phyloP scores from a whole-genome alignment of 1,284 basidiomycete genomes.

The Tremellales sp. region DNA sequence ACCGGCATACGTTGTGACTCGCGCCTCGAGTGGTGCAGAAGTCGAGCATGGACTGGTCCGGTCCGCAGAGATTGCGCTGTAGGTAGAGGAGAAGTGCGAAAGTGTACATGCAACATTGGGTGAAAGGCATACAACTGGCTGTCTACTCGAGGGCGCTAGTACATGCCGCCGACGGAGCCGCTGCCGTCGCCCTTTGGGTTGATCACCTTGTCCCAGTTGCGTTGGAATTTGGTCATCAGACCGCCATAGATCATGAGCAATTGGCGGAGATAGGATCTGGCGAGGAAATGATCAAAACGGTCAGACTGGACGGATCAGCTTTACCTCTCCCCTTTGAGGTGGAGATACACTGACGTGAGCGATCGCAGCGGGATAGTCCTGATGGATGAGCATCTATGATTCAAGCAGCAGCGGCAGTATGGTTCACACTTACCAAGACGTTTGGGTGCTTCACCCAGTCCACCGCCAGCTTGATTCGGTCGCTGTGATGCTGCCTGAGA shows the following conservation, averaged over 20 bases:
- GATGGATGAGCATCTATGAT: too few relatives aligned
- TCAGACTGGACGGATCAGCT: too few relatives aligned
- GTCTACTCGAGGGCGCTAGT: too few relatives aligned
- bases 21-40: too few relatives aligned
- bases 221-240: slow-evolving; percentile 26
- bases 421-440: neutral
- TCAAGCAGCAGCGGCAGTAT: too few relatives aligned
- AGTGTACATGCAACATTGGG: too few relatives aligned
- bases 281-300: slow-evolving; percentile 25
- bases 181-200: slow-evolving; percentile 27
- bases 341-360: neutral
- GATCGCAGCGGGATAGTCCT: neutral
- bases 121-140: too few relatives aligned
- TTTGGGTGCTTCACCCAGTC: slow-evolving; percentile 33
- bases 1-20: too few relatives aligned
- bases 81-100: too few relatives aligned
- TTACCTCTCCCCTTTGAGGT: too few relatives aligned
- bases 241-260: slow-evolving; percentile 22
- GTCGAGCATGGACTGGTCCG: too few relatives aligned
- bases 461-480: slow-evolving; percentile 22
- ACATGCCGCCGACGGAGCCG: slow-evolving; percentile 23
- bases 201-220: slow-evolving; percentile 37
- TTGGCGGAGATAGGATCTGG: slow-evolving; percentile 22
- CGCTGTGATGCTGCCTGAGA: slow-evolving; percentile 18
- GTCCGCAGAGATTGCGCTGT: too few relatives aligned